Evolutionary conservation across 2,329 filamentous ascomycete species (phyloP), one percentile per base, ranked within the genome.

Genomic region (Immersiporthe knoxdaviesiana): DNA sequence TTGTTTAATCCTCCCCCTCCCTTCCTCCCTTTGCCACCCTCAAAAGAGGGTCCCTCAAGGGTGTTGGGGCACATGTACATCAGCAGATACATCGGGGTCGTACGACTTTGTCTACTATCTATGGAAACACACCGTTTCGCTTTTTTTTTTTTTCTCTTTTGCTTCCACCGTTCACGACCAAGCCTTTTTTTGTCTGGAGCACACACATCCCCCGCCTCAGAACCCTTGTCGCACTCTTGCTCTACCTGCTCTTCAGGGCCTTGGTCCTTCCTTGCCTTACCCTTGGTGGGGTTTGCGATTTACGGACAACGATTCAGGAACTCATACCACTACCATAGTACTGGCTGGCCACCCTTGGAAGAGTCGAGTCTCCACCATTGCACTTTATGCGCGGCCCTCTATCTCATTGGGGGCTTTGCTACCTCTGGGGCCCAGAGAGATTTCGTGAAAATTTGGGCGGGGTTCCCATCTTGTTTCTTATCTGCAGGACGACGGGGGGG

Each of bases 391-490:
- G 56, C 32, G 24, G 56, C 18, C 56, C 35, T 35, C n/a, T n/a
- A n/a, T n/a, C 5, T 47, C 32, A 24, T 59, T 37, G 18, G 56
- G 18, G n/a, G n/a, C n/a, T 32, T 12, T n/a, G 21, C 56, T 35
- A 59, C 56, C 18, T 8, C 35, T 37, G 10, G 56, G 16, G 32
- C 56, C 21, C 7, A 59, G 32, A 32, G 56, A 35, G 30, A 59
- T 37, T 59, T 37, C 30, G 30, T 59, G 52, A 35, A 59, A 59
- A 12, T 37, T 37, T n/a, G 30, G 56, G 56, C 56, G 30, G 30
- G 30, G 27, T 16, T 35, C 30, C 56, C 32, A 59, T 37, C 56
- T 59, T 59, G 56, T n/a, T n/a, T 14, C 56, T 59, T 59, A 56
- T 56, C 52, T 30, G 52, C 52, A 56, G 52, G 52, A 32, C 52